These are phyloP conservation scores for Tetrapyrgos nigripes DNA, from an alignment of 1,284 basidiomycete genomes.

Conservation along the genomic window DNA sequence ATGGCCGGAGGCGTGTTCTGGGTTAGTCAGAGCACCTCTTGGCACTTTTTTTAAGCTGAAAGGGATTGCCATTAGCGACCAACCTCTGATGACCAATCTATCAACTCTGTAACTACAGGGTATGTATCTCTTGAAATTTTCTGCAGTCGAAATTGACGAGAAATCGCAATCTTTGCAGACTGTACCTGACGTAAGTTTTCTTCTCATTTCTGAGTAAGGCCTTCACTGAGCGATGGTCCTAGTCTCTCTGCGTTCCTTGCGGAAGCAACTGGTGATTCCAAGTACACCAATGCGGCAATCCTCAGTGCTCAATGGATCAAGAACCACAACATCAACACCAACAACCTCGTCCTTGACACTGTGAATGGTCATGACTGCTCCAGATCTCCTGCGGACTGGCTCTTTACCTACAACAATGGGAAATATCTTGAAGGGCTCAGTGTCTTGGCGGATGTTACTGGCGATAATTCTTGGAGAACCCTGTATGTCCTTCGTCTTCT, in stretches of 20 bases:
- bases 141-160: no score
- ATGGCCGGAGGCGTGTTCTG: conserved; percentile 62
- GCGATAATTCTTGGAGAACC: conserved; percentile 44
- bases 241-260: conserved; percentile 55
- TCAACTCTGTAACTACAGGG: conserved; percentile 59
- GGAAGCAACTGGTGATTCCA: conserved; percentile 47
- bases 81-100: conserved; percentile 40
- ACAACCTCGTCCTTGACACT: conserved; percentile 51
- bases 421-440: conserved; percentile 57
- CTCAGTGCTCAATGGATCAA: conserved; percentile 54
- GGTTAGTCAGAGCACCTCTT: conserved; percentile 33
- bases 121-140: conserved; percentile 24
- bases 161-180: conserved; percentile 24
- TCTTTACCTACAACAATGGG: conserved; percentile 60
- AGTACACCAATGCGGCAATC: conserved; percentile 52
- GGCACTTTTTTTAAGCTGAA: neutral
- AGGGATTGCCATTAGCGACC: conserved; percentile 37
- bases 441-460: conserved; percentile 48
- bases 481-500: no score
- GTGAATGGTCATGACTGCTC: conserved; percentile 51
- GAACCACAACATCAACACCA: conserved; percentile 47
- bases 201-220: neutral
- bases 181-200: conserved; percentile 41
- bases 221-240: no score
- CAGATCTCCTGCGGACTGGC: conserved; percentile 45